Conservation (phyloP, 345 rosid genomes). For the Combretum micranthum region DNA sequence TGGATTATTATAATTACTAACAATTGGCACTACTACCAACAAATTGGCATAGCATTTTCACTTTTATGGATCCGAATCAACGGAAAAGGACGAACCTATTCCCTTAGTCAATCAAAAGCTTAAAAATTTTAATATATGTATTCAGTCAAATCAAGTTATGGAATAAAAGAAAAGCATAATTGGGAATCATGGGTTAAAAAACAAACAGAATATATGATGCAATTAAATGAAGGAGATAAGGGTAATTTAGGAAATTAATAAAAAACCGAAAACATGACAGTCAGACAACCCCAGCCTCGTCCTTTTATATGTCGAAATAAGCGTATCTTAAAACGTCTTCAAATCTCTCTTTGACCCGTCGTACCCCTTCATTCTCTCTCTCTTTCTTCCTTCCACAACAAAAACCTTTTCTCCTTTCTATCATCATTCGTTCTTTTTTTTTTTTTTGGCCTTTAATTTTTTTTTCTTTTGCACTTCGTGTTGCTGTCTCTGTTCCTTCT, state of each 20-base stretch:
- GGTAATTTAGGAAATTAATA: neutral
- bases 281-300: neutral
- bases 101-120: no score
- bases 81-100: no score
- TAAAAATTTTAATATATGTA: no score
- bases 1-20: no score
- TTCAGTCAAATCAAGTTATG: no score
- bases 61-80: no score
- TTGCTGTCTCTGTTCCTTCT: neutral
- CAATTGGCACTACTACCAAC: no score
- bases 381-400: constrained; percentile 11
- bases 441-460: no score
- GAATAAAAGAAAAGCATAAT: neutral
- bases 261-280: neutral
- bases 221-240: neutral
- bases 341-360: constrained; percentile 28
- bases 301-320: neutral
- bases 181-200: neutral
- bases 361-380: constrained; percentile 14
- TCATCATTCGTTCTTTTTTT: neutral
- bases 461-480: no score
- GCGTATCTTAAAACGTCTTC: constrained; percentile 10
- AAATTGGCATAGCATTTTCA: no score
- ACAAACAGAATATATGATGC: neutral
- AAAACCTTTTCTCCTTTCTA: constrained; percentile 2